These are phyloP conservation scores for Takakia lepidozioides DNA, from an alignment of 225 moss, liverwort and hornwort genomes.

Conservation along the genomic window DNA sequence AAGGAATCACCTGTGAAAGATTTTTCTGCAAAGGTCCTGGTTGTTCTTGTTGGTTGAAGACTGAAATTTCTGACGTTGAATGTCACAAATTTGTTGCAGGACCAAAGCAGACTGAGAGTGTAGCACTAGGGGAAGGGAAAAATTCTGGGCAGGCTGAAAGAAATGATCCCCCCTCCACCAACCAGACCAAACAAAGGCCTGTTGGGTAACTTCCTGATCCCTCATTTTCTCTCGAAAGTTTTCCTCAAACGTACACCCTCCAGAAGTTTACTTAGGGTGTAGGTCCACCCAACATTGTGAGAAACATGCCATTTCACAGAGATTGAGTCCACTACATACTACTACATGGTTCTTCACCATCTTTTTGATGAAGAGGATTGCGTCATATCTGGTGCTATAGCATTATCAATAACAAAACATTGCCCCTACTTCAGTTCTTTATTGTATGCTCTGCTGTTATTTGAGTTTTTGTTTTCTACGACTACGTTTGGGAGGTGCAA, in stretches of 20 bases:
- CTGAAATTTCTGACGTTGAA: too few species aligned
- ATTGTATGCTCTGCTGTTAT: too few species aligned
- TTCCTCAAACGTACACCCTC: too few species aligned
- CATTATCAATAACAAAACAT: too few species aligned
- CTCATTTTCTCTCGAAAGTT: background rate
- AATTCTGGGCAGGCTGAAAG: constrained; percentile 17
- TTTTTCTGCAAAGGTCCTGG: background rate
- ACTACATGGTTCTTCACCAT: too few species aligned
- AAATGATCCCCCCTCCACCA: constrained; percentile 14
- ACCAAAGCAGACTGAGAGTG: constrained; percentile 14
- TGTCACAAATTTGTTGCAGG: constrained; percentile 14
- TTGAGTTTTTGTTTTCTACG: background rate
- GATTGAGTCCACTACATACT: background rate
- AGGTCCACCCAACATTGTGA: too few species aligned
- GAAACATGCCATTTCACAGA: too few species aligned
- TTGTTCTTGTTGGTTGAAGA: too few species aligned
- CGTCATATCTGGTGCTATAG: too few species aligned
- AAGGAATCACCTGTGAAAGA: background rate
- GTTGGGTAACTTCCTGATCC: constrained; percentile 21
- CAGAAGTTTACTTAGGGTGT: too few species aligned
- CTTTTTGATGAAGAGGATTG: too few species aligned
- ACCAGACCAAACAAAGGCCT: constrained; percentile 35
- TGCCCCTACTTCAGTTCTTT: too few species aligned
- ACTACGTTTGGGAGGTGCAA: background rate
- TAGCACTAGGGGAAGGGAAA: constrained; percentile 16